Evolutionary conservation across 257 asterid genomes (phyloP).

Genomic region (Fraxinus anomala): DNA sequence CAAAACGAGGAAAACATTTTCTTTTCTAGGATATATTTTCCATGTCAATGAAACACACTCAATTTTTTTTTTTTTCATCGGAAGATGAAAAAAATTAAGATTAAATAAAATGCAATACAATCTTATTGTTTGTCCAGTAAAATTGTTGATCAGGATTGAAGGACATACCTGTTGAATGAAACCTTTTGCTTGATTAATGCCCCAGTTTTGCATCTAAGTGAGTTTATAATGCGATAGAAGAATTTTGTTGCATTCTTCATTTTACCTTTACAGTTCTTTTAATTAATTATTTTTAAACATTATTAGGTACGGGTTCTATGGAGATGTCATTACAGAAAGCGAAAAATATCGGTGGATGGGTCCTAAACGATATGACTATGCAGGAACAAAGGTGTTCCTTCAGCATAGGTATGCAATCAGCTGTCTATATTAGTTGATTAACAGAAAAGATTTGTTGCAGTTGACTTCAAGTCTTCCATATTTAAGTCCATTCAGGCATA

Average conservation of each 20-base stretch:
- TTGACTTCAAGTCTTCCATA: slow-evolving; percentile 7
- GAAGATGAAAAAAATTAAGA: not conserved
- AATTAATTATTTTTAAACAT: slow-evolving; percentile 22
- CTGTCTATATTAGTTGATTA: slow-evolving; percentile 19
- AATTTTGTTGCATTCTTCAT: slow-evolving; percentile 22
- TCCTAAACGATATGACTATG: slow-evolving; percentile 86
- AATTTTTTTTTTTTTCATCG: too few relatives aligned
- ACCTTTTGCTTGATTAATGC: slow-evolving; percentile 5
- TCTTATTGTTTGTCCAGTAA: slow-evolving; percentile 15
- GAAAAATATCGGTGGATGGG: slow-evolving; percentile 99
- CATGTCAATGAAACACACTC: too few relatives aligned
- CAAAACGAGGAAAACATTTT: too few relatives aligned
- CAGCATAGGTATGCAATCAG: slow-evolving; percentile 70
- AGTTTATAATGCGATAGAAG: not conserved
- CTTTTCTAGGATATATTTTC: too few relatives aligned
- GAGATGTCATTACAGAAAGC: slow-evolving; percentile 96
- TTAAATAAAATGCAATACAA: slow-evolving; percentile 9
- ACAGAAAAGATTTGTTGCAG: slow-evolving; percentile 5
- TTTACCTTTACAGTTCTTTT: slow-evolving; percentile 17
- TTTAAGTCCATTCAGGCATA: slow-evolving; percentile 5
- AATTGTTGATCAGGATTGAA: not conserved
- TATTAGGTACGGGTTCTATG: slow-evolving; percentile 92
- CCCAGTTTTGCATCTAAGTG: not conserved
- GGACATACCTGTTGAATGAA: slow-evolving; percentile 7
- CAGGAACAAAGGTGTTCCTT: slow-evolving; percentile 97